These are phyloP conservation scores for Cyanidioschyzon merolae DNA, from an alignment of 23 red algal species.

Conservation along the genomic window DNA sequence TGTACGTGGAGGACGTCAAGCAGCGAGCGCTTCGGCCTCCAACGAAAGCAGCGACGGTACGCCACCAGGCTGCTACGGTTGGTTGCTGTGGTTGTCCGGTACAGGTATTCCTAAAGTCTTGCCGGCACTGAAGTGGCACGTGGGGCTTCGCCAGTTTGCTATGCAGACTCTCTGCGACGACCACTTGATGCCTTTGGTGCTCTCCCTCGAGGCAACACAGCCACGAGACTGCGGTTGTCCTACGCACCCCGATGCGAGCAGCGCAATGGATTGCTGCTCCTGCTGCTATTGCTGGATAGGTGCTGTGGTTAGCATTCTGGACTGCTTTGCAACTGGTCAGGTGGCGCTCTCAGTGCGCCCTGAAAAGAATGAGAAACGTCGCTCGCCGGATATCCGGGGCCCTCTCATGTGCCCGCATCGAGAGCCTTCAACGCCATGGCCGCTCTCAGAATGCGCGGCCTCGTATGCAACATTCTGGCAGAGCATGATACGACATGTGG, in stretches of 20 bases:
- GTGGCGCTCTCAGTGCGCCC: too few species aligned
- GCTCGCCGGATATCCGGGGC: too few species aligned
- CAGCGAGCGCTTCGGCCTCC: not conserved
- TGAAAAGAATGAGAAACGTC: too few species aligned
- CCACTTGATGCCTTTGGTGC: not conserved
- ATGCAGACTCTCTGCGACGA: not conserved
- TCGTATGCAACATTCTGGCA: too few species aligned
- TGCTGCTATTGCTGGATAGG: too few species aligned
- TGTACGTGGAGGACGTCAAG: not conserved
- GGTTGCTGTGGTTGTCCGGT: not conserved
- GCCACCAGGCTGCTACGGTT: not conserved
- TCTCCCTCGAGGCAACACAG: not conserved
- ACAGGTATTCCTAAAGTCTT: not conserved
- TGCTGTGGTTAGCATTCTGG: not conserved
- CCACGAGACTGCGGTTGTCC: not conserved
- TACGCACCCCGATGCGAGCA: not conserved
- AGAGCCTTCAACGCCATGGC: too few species aligned
- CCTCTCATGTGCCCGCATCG: too few species aligned
- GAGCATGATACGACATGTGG: too few species aligned
- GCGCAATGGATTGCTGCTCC: too few species aligned
- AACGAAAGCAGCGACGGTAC: too few species aligned
- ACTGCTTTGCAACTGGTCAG: not conserved
- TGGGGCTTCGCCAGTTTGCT: not conserved
- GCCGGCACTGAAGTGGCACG: not conserved
- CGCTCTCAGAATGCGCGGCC: too few species aligned